Percentiles rank a stretch among this genome's conserved stretches.
Conservation (phyloP, 768 basidiomycete species). For the Termitomyces sp. region DNA sequence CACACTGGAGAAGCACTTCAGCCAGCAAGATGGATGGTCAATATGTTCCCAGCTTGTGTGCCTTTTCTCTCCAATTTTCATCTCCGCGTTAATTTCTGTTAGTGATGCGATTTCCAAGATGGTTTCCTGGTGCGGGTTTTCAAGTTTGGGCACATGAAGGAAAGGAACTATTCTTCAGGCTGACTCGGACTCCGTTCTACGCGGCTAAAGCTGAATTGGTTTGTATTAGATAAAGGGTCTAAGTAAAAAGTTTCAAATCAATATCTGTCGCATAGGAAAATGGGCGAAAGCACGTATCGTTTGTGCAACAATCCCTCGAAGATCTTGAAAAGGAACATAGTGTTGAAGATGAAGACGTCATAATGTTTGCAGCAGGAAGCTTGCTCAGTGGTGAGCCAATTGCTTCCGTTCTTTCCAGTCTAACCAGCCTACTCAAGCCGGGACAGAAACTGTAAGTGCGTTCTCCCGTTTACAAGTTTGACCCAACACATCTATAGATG, state of each 20-base stretch:
- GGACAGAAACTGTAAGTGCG: neutral
- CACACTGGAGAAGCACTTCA: neutral
- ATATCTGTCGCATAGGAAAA: neutral
- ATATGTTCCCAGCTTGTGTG: neutral
- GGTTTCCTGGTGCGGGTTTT: neutral
- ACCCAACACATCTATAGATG: neutral
- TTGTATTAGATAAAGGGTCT: too few species aligned
- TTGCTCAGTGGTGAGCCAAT: neutral
- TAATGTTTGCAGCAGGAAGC: neutral
- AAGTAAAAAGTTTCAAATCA: too few species aligned
- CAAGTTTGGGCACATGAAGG: neutral
- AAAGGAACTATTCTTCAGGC: neutral
- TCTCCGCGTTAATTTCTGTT: neutral
- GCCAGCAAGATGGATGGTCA: neutral
- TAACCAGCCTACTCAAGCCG: too few species aligned
- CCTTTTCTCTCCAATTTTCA: too few species aligned
- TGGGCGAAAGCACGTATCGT: neutral
- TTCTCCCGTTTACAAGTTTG: too few species aligned
- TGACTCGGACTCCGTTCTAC: neutral
- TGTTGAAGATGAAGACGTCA: neutral
- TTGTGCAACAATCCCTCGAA: neutral
- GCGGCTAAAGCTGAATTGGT: neutral
- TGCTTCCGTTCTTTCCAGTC: too few species aligned
- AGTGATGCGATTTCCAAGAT: neutral
- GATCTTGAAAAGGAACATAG: neutral